These are phyloP conservation scores for Nephelium lappaceum DNA, from an alignment of 345 rosid species.

Conservation along the genomic window DNA sequence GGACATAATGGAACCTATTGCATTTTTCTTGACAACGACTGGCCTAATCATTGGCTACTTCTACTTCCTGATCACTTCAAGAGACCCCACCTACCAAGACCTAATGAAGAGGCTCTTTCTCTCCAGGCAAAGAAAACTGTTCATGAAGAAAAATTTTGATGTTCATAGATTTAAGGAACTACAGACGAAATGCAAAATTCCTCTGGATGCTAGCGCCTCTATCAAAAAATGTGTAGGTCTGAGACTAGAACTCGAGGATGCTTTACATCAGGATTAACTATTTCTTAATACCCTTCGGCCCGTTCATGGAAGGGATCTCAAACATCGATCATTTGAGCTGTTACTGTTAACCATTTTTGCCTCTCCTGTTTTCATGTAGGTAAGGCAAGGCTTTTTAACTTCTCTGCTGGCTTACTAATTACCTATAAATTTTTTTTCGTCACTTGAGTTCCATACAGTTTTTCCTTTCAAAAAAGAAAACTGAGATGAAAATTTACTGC, in stretches of 20 bases:
- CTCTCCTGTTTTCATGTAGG: not conserved
- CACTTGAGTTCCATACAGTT: not conserved
- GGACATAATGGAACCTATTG: slow-evolving; percentile 98
- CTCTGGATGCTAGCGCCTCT: slow-evolving; percentile 52
- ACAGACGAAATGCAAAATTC: slow-evolving; percentile 56
- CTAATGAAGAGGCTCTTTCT: slow-evolving; percentile 89
- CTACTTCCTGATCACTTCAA: slow-evolving; percentile 81
- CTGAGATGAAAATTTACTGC: not conserved
- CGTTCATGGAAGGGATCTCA: not conserved
- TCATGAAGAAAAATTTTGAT: slow-evolving; percentile 63
- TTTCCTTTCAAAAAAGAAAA: not conserved
- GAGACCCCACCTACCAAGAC: slow-evolving; percentile 96
- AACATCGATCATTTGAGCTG: not conserved
- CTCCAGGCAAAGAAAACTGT: slow-evolving; percentile 78
- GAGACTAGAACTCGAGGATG: slow-evolving; percentile 75
- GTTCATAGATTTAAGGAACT: slow-evolving; percentile 68
- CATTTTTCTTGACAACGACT: slow-evolving; percentile 73
- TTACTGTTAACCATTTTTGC: not conserved
- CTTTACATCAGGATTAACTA: slow-evolving; percentile 47
- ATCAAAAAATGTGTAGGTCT: slow-evolving; percentile 61
- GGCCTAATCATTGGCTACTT: slow-evolving; percentile 84
- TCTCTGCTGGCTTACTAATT: not conserved
- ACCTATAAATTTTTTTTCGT: not conserved
- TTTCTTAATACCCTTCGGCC: not conserved
- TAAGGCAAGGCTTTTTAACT: not conserved